These are phyloP conservation scores for Malassezia caprae DNA, from an alignment of 1,284 basidiomycete genomes.

Conservation along the genomic window DNA sequence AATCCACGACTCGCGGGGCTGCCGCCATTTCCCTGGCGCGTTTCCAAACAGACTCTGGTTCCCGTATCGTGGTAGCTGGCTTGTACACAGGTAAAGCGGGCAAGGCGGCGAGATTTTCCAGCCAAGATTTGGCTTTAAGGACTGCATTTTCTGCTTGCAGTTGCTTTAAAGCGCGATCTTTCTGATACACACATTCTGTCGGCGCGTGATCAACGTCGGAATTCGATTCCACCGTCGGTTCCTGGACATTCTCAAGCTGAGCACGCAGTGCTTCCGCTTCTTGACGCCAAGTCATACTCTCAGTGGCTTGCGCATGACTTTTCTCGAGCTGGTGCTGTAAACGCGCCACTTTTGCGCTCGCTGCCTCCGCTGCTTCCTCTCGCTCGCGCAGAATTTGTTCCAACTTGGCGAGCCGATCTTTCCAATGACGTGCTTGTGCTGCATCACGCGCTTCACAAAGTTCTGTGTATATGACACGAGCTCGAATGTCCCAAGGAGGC, in stretches of 20 bases:
- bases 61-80: not conserved
- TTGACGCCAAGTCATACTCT: slow-evolving; percentile 64
- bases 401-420: not conserved
- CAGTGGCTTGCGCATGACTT: slow-evolving; percentile 82
- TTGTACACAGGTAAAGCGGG: not conserved
- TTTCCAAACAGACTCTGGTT: not conserved
- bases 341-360: slow-evolving; percentile 79
- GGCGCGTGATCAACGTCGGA: not conserved
- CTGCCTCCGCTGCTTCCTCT: slow-evolving; percentile 82
- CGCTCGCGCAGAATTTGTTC: slow-evolving; percentile 37
- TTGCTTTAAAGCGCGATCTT: not conserved
- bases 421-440: slow-evolving; percentile 61
- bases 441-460: slow-evolving; percentile 76
- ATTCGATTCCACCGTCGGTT: slow-evolving; percentile 5
- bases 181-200: not conserved
- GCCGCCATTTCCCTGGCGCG: slow-evolving; percentile 15
- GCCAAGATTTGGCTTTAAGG: not conserved
- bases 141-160: not conserved
- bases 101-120: not conserved
- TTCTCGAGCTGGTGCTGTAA: slow-evolving; percentile 85
- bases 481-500: slow-evolving; percentile 72
- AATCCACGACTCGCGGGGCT: slow-evolving; percentile 30
- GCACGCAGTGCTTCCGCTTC: slow-evolving; percentile 77
- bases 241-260: slow-evolving; percentile 62
- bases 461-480: slow-evolving; percentile 77